These are phyloP conservation scores for Eleusine coracana DNA, from an alignment of 176 grass and related monocot species.

Conservation along the genomic window DNA sequence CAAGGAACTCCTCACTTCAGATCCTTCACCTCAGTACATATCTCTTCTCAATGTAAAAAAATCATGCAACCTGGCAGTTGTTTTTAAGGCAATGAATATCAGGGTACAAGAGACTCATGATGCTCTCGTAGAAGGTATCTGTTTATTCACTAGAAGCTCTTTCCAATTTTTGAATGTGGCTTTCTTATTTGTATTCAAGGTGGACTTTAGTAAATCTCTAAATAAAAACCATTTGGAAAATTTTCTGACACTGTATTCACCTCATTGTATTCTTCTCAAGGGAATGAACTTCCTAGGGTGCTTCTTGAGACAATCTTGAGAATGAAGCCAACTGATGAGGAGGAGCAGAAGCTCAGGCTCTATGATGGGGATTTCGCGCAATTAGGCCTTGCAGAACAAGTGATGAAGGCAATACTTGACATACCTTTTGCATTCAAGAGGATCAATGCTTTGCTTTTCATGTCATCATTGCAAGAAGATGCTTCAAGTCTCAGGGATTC, in stretches of 20 bases:
- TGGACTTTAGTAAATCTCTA: neutral
- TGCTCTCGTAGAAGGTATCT: slow-evolving; percentile 76
- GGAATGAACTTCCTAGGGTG: slow-evolving; percentile 72
- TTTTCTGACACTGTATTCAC: slow-evolving; percentile 26
- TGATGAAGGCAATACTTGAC: slow-evolving; percentile 68
- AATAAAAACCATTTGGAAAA: neutral
- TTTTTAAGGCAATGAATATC: slow-evolving; percentile 88
- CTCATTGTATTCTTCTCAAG: slow-evolving; percentile 47
- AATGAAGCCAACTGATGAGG: slow-evolving; percentile 80
- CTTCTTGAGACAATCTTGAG: slow-evolving; percentile 79
- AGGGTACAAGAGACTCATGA: slow-evolving; percentile 63
- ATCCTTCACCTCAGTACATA: slow-evolving; percentile 50
- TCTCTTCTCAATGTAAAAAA: slow-evolving; percentile 89
- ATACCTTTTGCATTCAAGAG: slow-evolving; percentile 81
- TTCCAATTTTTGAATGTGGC: neutral
- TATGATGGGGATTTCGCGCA: slow-evolving; percentile 55
- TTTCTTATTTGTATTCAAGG: slow-evolving; percentile 2
- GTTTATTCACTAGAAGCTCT: slow-evolving; percentile 12
- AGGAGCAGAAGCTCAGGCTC: slow-evolving; percentile 73
- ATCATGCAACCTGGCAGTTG: slow-evolving; percentile 85
- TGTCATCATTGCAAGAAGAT: slow-evolving; percentile 80
- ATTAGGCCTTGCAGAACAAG: slow-evolving; percentile 74
- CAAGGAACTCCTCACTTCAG: slow-evolving; percentile 37
- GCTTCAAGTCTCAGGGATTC: slow-evolving; percentile 61
- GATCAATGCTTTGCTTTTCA: slow-evolving; percentile 71